Conservation (phyloP, 495 filamentous ascomycete genomes). For the Cenococcum geophilum region DNA sequence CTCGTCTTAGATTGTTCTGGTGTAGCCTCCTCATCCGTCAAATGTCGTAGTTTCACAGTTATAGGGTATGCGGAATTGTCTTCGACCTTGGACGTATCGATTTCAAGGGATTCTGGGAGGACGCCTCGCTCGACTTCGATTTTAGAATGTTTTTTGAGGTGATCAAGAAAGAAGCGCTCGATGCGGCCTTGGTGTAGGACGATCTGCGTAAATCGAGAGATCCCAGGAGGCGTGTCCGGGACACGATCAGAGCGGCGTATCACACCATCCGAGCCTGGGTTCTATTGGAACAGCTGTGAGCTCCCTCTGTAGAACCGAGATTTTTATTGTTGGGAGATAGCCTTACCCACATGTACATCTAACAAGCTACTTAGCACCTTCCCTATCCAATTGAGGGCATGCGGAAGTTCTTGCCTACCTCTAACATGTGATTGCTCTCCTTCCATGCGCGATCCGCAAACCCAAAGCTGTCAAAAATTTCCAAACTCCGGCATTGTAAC, state of each 20-base stretch:
- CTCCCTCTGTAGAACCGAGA: too few species aligned
- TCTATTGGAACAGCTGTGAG: constrained; percentile 11
- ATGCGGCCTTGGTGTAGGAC: constrained; percentile 40
- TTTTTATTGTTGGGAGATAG: not conserved
- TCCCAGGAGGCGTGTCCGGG: constrained; percentile 47
- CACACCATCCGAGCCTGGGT: constrained; percentile 44
- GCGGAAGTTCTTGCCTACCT: constrained; percentile 34
- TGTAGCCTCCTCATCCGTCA: constrained; percentile 36
- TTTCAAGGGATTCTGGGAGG: constrained; percentile 25
- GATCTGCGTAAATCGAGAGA: constrained; percentile 42
- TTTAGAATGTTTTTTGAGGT: constrained; percentile 31
- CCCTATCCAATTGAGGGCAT: constrained; percentile 8
- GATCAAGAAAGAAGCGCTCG: constrained; percentile 37
- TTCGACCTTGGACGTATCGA: constrained; percentile 41
- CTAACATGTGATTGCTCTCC: constrained; percentile 49
- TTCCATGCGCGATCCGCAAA: constrained; percentile 55
- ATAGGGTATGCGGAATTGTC: constrained; percentile 48
- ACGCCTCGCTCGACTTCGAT: constrained; percentile 34
- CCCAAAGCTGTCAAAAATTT: constrained; percentile 63
- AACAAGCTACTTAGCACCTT: constrained; percentile 4
- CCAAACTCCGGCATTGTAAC: constrained; percentile 51
- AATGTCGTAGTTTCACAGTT: constrained; percentile 34
- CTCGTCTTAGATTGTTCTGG: constrained; percentile 35
- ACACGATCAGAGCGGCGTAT: constrained; percentile 50
- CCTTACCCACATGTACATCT: constrained; percentile 36